Evolutionary conservation across 2,329 filamentous ascomycete species (phyloP).

Genomic region (Cladosporium sp.): DNA sequence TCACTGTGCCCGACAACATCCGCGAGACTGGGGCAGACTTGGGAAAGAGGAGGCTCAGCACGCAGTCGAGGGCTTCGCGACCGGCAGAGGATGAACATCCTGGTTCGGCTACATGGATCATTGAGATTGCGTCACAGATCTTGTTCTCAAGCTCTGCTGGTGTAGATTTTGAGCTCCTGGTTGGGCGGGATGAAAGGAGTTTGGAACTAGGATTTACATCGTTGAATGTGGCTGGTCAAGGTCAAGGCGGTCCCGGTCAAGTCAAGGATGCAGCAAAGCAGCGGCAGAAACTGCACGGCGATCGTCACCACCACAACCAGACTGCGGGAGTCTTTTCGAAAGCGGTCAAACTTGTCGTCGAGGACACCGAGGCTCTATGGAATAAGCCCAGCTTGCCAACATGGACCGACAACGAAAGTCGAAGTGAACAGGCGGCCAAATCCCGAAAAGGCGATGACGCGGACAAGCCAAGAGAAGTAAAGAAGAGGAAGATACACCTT

Average conservation of each 20-base stretch:
- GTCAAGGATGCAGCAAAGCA: constrained; percentile 54
- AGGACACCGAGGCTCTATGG: constrained; percentile 88
- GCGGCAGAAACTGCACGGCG: constrained; percentile 51
- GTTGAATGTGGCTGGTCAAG: constrained; percentile 44
- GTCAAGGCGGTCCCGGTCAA: constrained; percentile 59
- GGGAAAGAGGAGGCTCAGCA: constrained; percentile 31
- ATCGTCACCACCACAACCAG: constrained; percentile 37
- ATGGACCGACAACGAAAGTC: constrained; percentile 39
- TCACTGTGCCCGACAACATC: constrained; percentile 75
- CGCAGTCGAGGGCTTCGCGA: constrained; percentile 21
- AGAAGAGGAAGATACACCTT: constrained; percentile 77
- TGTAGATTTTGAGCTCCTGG: constrained; percentile 80
- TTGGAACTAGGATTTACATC: constrained; percentile 60
- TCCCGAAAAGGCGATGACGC: constrained; percentile 14
- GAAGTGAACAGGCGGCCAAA: constrained; percentile 17
- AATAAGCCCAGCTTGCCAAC: constrained; percentile 80
- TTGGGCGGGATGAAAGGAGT: constrained; percentile 82
- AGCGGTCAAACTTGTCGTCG: constrained; percentile 71
- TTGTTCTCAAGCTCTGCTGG: constrained; percentile 86
- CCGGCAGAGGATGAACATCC: constrained; percentile 39
- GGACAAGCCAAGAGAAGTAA: constrained; percentile 33
- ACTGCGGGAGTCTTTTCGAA: constrained; percentile 77
- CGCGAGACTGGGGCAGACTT: constrained; percentile 55
- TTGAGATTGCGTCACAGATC: constrained; percentile 89
- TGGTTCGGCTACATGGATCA: constrained; percentile 73